Evolutionary conservation across 495 filamentous ascomycete genomes (phyloP).

Genomic region (Neurospora sp.): DNA sequence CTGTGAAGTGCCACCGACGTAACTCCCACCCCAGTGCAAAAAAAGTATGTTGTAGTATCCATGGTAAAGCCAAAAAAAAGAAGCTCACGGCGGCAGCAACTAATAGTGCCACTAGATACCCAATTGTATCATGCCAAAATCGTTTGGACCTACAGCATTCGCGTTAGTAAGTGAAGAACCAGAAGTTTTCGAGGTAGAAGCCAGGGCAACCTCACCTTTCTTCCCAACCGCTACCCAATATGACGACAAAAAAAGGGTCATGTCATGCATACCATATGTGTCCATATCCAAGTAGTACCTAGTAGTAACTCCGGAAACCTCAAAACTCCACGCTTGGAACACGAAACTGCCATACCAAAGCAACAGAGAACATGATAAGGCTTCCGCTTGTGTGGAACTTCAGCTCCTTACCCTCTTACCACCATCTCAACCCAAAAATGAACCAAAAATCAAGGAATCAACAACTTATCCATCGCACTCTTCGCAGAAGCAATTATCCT

Average conservation of each 20-base stretch:
- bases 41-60: neutral
- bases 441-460: conserved; percentile 31
- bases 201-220: neutral
- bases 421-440: neutral
- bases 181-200: neutral
- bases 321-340: neutral
- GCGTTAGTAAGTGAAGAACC: neutral
- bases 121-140: neutral
- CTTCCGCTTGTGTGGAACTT: neutral
- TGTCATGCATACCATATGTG: neutral
- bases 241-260: neutral
- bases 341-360: neutral
- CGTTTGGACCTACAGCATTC: neutral
- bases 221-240: neutral
- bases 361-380: neutral
- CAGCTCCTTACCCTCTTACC: neutral
- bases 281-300: neutral
- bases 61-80: neutral
- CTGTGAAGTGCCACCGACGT: neutral
- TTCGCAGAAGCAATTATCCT: conserved; percentile 40
- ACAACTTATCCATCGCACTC: conserved; percentile 32
- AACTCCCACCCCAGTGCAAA: neutral
- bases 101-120: neutral
- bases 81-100: neutral
- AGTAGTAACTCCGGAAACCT: neutral